Conservation (phyloP, 208 protist species). For the Histomonas meleagridis region DNA sequence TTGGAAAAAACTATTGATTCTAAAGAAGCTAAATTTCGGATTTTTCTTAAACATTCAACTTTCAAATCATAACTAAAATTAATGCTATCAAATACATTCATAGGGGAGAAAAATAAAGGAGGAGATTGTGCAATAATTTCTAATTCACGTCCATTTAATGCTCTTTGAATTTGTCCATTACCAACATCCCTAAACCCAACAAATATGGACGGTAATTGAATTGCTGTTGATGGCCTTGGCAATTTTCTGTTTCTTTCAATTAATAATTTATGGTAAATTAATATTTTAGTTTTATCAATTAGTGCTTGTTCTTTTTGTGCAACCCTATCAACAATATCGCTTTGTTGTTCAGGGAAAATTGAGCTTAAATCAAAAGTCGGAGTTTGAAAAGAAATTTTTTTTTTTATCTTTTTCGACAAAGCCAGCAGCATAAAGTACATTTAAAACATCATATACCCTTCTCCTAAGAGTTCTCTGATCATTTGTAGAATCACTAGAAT, state of each 20-base stretch:
- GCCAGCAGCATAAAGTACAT: neutral
- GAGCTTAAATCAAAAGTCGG: too few relatives aligned
- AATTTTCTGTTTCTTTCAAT: neutral
- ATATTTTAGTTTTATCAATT: neutral
- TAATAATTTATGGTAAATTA: conserved; percentile 1
- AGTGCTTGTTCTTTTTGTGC: neutral
- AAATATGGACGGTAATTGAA: neutral
- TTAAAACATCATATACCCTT: conserved; percentile 7
- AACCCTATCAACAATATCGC: neutral
- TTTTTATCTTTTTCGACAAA: neutral
- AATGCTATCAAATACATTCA: too few relatives aligned
- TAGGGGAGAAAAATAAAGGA: neutral
- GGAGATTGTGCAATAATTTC: neutral
- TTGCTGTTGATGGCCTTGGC: neutral
- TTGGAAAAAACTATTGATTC: too few relatives aligned
- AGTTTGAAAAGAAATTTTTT: too few relatives aligned
- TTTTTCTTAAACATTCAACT: too few relatives aligned
- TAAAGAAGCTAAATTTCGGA: too few relatives aligned
- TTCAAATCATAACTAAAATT: too few relatives aligned
- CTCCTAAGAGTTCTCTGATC: neutral
- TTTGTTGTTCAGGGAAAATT: too few relatives aligned
- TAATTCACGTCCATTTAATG: neutral
- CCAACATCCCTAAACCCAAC: neutral
- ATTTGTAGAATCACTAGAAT: too few relatives aligned
- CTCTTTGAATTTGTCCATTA: neutral